phyloP scores from a whole-genome alignment of 441 rosid species.

The Populus hybrid region DNA sequence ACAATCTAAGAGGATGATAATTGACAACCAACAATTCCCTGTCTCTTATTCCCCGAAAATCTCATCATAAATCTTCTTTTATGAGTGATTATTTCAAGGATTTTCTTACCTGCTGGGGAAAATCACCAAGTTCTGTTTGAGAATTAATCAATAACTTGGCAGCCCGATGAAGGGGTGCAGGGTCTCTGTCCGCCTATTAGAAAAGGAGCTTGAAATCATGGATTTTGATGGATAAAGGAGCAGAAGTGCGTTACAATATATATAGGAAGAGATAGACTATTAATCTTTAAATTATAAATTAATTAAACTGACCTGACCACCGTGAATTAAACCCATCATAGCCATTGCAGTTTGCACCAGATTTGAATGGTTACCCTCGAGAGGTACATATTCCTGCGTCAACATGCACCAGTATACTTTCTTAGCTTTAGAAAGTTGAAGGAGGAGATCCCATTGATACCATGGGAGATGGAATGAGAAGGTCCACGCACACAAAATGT shows the following conservation, averaged over 20 bases:
- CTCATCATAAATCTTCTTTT: neutral
- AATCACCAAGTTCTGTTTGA: slow-evolving; percentile 42
- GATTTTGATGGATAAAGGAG: neutral
- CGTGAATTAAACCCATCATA: slow-evolving; percentile 37
- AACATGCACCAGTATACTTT: too few species aligned
- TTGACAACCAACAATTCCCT: too few species aligned
- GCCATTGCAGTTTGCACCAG: slow-evolving; percentile 39
- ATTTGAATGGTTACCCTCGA: slow-evolving; percentile 22
- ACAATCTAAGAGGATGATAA: too few species aligned
- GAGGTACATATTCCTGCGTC: slow-evolving; percentile 32
- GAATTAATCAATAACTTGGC: slow-evolving; percentile 47
- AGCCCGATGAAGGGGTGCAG: slow-evolving; percentile 37
- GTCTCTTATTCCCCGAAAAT: neutral
- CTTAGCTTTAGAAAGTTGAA: too few species aligned
- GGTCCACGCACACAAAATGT: too few species aligned
- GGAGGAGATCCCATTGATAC: too few species aligned
- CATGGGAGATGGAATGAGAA: too few species aligned
- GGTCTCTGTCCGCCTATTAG: slow-evolving; percentile 34
- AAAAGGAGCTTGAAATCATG: neutral
- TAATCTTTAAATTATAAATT: neutral
- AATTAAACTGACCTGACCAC: slow-evolving; percentile 33
- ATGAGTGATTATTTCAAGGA: neutral
- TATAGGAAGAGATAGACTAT: neutral
- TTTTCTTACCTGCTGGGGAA: slow-evolving; percentile 39
- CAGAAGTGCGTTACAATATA: too few species aligned